phyloP scores from a whole-genome alignment of 768 basidiomycete species.

The Boletus edulis region DNA sequence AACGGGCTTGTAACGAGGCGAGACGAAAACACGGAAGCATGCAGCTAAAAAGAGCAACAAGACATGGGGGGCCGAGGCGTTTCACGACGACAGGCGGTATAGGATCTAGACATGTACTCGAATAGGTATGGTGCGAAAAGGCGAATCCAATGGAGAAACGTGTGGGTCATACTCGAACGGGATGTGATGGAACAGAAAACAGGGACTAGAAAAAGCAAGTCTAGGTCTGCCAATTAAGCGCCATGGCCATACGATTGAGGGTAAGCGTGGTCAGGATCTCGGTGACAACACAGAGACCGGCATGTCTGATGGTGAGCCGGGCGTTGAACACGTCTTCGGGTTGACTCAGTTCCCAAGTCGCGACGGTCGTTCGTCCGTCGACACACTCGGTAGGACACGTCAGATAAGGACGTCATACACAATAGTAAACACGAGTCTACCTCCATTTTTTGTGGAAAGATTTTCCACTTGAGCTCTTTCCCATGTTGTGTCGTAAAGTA shows the following conservation, averaged over 20 bases:
- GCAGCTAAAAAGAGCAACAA: background rate
- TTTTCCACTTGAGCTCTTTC: conserved; percentile 74
- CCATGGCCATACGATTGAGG: conserved; percentile 68
- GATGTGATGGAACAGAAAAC: no score
- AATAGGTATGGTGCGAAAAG: background rate
- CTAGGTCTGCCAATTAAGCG: conserved; percentile 48
- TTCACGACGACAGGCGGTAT: conserved; percentile 16
- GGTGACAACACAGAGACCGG: conserved; percentile 62
- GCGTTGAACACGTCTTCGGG: conserved; percentile 59
- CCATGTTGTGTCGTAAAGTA: conserved; percentile 74
- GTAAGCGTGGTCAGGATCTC: conserved; percentile 76
- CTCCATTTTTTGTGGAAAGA: conserved; percentile 63
- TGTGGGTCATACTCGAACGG: no score
- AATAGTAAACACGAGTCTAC: conserved; percentile 32
- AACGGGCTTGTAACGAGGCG: background rate
- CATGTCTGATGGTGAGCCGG: conserved; percentile 53
- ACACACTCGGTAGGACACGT: conserved; percentile 46
- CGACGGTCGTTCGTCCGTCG: conserved; percentile 59
- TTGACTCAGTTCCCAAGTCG: conserved; percentile 64
- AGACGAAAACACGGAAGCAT: conserved; percentile 14
- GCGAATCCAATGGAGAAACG: no score
- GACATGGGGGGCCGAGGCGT: conserved; percentile 9
- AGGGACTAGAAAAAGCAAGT: no score
- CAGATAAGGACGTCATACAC: background rate
- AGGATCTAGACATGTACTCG: background rate